These are phyloP conservation scores for Meripilus lineatus DNA, from an alignment of 1,284 basidiomycete genomes.

Conservation along the genomic window DNA sequence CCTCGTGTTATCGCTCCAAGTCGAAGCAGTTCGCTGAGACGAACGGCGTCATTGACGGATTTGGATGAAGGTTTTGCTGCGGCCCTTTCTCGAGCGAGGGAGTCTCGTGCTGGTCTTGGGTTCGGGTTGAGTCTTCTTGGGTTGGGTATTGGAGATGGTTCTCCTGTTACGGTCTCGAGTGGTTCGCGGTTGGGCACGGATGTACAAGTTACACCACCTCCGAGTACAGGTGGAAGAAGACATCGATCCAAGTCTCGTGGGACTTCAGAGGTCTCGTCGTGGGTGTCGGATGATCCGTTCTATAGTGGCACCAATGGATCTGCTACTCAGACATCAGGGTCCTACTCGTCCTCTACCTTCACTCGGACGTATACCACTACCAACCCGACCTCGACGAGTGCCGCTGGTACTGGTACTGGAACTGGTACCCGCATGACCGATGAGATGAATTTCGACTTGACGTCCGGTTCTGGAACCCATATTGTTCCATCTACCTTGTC, in stretches of 20 bases:
- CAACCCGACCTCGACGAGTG: neutral
- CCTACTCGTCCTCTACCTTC: conserved; percentile 30
- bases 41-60: conserved; percentile 74
- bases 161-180: conserved; percentile 54
- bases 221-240: conserved; percentile 28
- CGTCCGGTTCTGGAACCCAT: conserved; percentile 39
- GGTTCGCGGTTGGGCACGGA: conserved; percentile 46
- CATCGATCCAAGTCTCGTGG: conserved; percentile 26
- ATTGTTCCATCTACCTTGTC: conserved; percentile 50
- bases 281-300: conserved; percentile 54
- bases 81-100: conserved; percentile 38
- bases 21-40: conserved; percentile 52
- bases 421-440: conserved; percentile 19
- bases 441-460: conserved; percentile 34
- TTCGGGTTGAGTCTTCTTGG: conserved; percentile 26
- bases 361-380: conserved; percentile 15
- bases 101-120: conserved; percentile 40
- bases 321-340: conserved; percentile 27
- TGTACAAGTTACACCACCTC: conserved; percentile 59
- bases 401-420: conserved; percentile 7
- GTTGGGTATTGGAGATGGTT: conserved; percentile 36
- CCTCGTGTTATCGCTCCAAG: conserved; percentile 63
- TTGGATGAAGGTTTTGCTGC: conserved; percentile 64
- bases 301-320: conserved; percentile 41
- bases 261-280: conserved; percentile 29